Base-by-base conservation (phyloP, 2,329 filamentous ascomycete genomes). In the Tolypocladium inflatum region DNA sequence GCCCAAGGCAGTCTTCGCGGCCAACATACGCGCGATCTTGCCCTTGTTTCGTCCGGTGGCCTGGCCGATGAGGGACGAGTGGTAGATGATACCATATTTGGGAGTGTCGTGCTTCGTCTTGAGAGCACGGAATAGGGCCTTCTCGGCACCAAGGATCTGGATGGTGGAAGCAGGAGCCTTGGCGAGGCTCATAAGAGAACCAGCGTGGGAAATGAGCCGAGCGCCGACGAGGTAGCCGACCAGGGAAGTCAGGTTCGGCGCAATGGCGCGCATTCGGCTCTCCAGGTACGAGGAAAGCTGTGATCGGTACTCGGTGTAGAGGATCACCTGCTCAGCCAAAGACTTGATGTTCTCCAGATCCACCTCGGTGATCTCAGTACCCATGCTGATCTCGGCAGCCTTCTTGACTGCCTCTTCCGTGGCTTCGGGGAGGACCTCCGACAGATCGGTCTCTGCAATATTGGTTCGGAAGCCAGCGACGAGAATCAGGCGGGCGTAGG, bases 61-160 rank as follows among this genome's bases (percentile, higher is more conserved):
- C 78, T 99, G 94, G 51, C 94, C 95, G 64, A 99, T 95, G 52
- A 99, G 84, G 35, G 90, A 94, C 54, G 90, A 89, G 75, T 96
- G 89, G 78, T 94, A 95, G 72, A 95, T 90, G 63, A 96, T 82
- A 82, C 94, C 94, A 69, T 97, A 99, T 77, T 97, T 99, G 71
- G 94, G 94, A 43, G 94, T 99, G 71, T 97, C 91, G 75, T 97
- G 93, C 83, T 99, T 97, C 55, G 94, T 99, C 85, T 99, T 99
- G 63, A 99, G 82, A 23, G 94, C 94, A 70, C 94, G 87, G 87
- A 99, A 99, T 51, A 99, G 85, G 9, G 94, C 94, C 83, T 99
- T 99, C 80, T 99, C 94, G 60, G 94, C 94, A 80, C 94, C 94
- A 58, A 97, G 86, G 70, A 99, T 97, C 81, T 99, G 94, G 65